Evolutionary conservation across 768 basidiomycete genomes (phyloP), one percentile per base, ranked within the genome.

Genomic region (Collybia nuda): DNA sequence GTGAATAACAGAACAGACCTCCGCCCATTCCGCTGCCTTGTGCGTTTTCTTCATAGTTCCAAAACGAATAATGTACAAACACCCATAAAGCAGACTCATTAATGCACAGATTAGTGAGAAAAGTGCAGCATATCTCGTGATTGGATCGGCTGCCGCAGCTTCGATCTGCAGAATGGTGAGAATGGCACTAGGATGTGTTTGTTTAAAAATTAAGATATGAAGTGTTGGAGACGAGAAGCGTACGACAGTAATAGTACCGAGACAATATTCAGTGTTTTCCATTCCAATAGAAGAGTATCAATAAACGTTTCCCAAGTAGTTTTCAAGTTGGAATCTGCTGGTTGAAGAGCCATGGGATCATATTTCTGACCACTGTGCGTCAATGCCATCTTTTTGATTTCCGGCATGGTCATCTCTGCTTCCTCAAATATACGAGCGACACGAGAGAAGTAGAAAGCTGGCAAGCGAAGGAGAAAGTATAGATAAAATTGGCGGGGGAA

Each of bases 241-340:
- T 42, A 79, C 75, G 75, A 75, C 14, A 75, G 64, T 19, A 79
- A 64, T 28, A 91, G 64, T 7, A 85, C 89, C 11, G 86, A 88
- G 14, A 91, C 80, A 22, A 90, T 72, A 57, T 90, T 90, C 24
- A 76, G 52, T 1, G 86, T 89, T 69, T 89, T 89, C 86, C 86
- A 89, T 59, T 90, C 87, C 22, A 80, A 74, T 55, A 76, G 53
- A 18, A 89, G 68, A 0, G 84, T 81, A 49, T 86, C 84, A 12
- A 89, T 78, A 57, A 90, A 88, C 0, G 62, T 65, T 66, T 90
- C 88, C 88, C 88, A 90, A 1, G 82, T 78, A 6, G 17, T n/a
- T 46, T 59, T 40, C 39, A 48, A 19, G 57, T 63, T 19, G 56
- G 58, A 26, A 56, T 56, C 14, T 39, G 46, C 44, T 41, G 39